A percentile compares a stretch with the other conserved stretches of the same genome.
Conservation (phyloP, 345 rosid species). For the Eucalyptus coolabah region DNA sequence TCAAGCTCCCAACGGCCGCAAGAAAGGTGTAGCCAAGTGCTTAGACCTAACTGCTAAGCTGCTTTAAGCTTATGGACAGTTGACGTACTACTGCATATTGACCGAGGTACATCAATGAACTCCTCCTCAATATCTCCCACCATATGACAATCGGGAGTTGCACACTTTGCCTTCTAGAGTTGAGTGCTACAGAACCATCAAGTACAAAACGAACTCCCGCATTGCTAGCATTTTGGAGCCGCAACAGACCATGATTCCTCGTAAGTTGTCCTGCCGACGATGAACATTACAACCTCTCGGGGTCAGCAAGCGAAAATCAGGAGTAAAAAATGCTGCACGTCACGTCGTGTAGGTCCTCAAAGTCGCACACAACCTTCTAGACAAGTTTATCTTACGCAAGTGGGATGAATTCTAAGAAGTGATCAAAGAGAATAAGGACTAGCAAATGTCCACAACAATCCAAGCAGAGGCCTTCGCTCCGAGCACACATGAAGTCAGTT, state of each 20-base stretch:
- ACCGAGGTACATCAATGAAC: not conserved
- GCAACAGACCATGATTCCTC: slow-evolving; percentile 67
- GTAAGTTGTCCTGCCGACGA: slow-evolving; percentile 85
- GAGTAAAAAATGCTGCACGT: not conserved
- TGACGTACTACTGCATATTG: not conserved
- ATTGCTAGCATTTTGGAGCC: slow-evolving; percentile 64
- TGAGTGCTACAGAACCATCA: slow-evolving; percentile 72
- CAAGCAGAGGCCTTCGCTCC: not conserved
- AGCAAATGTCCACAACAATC: not conserved
- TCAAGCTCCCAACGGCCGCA: not conserved
- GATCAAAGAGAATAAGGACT: not conserved
- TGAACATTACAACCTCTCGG: slow-evolving; percentile 69
- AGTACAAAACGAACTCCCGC: slow-evolving; percentile 77
- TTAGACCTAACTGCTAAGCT: not conserved
- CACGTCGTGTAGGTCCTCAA: not conserved
- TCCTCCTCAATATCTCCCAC: not conserved
- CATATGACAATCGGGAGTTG: not conserved
- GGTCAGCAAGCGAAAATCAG: slow-evolving; percentile 36
- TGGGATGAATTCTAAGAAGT: not conserved
- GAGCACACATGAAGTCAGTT: not conserved
- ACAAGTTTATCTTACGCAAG: not conserved
- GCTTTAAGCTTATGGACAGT: not conserved
- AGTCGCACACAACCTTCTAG: not conserved
- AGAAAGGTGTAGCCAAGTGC: not conserved
- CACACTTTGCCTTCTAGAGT: slow-evolving; percentile 59